Base-by-base conservation (phyloP, 805 yeast species). In the Ogataea nonfermentans region DNA sequence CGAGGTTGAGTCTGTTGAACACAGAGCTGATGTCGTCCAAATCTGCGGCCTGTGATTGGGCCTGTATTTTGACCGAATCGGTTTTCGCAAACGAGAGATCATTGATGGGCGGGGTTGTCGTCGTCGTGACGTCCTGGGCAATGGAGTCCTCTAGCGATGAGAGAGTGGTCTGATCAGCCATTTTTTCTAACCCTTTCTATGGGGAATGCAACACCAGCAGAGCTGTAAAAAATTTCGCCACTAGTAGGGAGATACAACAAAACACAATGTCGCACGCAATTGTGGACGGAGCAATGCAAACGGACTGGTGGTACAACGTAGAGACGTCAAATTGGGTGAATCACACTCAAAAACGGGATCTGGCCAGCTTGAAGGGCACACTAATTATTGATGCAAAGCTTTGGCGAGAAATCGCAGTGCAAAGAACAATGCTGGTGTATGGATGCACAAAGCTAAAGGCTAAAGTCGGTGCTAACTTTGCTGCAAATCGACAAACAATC, bases 1-100 rank as follows among this genome's bases (percentile, higher is more conserved):
- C 76, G 40, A 74, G 60, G 52, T 71, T 67, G 32, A 74, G 59
- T 28, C 68, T 67, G 32, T 68, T 69, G 29, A 74, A 56, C 14
- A 77, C 77, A 11, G 74, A 73, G 19, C 69, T 74, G 30, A 74
- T 65, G 44, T 73, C 78, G 34, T 59, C 59, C 32, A 58, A 48
- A 22, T 56, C 61, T 11, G 53, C 41, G 11, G 56, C 19, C 4
- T 33, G 25, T n/a, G 46, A 32, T 13, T 38, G 44, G 19, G 32
- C 11, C 27, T 35, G 24, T n/a, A 28, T 25, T 10, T 33, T 24
- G 35, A 34, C 24, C 32, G 33, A 13, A 23, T 30, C 35, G 32
- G 29, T 27, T 30, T 43, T 49, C 24, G 43, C 40, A 35, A 42
- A 49, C 12, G 54, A 46, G 26, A 50, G 24, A 11, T 57, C 63